Base-by-base conservation (phyloP, 108 stramenopile species). In the Cylindrotheca fusiformis region DNA sequence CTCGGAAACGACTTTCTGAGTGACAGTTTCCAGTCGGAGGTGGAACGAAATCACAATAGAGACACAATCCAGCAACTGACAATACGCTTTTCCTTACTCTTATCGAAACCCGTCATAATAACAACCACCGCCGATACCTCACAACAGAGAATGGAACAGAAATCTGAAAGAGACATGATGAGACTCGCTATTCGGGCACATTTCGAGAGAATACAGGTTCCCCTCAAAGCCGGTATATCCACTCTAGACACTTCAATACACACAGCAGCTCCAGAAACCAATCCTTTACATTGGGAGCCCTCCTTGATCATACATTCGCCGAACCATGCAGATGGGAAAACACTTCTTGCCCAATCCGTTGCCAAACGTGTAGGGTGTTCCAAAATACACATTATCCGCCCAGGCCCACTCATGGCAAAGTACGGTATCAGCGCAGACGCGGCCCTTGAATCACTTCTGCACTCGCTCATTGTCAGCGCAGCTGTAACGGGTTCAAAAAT, bases 371-470 rank as follows among this genome's bases (percentile, higher is more conserved):
- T 85, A 27, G 65, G 80, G 5, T 93, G 82, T 47, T 47, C 70
- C 33, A 32, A 50, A 41, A 78, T 90, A 10, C 85, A 93, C 68
- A 53, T 86, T 5, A 61, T 93, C 29, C 74, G 67, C 1, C 68
- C 75, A 21, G 81, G 79, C 8, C 52, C 83, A 8, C 65, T 93
- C 22, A 47, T 93, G 41, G 84, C 88, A 45, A 85, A 87, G 46
- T 89, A 88, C 55, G 86, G 91, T 0, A 65, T 76, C 24, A 74
- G 70, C 46, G 86, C 91, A 3, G 88, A 93, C 81, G 78, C 74
- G 33, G 91, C 88, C 3, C 68, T 90, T 6, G 88, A 87, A 70
- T 67, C 84, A 26, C 58, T 80, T 46, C 24, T 93, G 22, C 88
- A 93, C 48, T 60, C 67, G 19, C 61, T 84, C 27, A 69, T 74